Conservation (phyloP, 805 yeast genomes). For the Maudiozyma pseudohumilis region DNA sequence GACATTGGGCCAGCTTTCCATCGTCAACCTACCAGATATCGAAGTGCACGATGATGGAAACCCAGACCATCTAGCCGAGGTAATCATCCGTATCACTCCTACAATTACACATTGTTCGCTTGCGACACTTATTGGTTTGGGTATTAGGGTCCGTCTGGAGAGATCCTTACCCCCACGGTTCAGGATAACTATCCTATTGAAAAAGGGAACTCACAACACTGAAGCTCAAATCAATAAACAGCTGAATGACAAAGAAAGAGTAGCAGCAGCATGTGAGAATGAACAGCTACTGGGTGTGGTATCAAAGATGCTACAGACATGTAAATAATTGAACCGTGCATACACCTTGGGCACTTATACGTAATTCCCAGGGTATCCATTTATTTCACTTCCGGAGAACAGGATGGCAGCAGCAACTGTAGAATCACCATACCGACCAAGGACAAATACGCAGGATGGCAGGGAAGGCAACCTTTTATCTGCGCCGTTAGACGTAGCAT, state of each 20-base stretch:
- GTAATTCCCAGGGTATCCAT: no score
- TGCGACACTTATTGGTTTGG: conserved; percentile 92
- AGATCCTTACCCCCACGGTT: conserved; percentile 79
- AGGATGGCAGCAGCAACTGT: no score
- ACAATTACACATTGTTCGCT: conserved; percentile 96
- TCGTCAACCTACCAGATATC: conserved; percentile 79
- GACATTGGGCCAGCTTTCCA: conserved; percentile 87
- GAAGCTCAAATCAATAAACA: conserved; percentile 95
- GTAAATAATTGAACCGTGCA: conserved; percentile 43
- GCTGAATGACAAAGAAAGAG: conserved; percentile 92
- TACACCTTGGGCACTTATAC: no score
- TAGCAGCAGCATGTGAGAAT: conserved; percentile 97
- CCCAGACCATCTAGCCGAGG: conserved; percentile 52
- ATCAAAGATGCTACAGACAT: conserved; percentile 81
- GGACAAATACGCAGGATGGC: no score
- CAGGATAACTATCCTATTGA: conserved; percentile 67
- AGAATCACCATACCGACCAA: no score
- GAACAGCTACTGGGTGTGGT: conserved; percentile 86
- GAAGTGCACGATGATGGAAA: conserved; percentile 51
- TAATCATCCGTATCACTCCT: conserved; percentile 81
- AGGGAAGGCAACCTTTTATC: no score
- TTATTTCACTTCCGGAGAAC: no score
- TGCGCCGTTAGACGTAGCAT: no score
- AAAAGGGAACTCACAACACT: conserved; percentile 91
- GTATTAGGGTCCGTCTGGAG: conserved; percentile 84